phyloP scores from a whole-genome alignment of 371 early-diverging fungal genomes.

The Modicella reniformis region DNA sequence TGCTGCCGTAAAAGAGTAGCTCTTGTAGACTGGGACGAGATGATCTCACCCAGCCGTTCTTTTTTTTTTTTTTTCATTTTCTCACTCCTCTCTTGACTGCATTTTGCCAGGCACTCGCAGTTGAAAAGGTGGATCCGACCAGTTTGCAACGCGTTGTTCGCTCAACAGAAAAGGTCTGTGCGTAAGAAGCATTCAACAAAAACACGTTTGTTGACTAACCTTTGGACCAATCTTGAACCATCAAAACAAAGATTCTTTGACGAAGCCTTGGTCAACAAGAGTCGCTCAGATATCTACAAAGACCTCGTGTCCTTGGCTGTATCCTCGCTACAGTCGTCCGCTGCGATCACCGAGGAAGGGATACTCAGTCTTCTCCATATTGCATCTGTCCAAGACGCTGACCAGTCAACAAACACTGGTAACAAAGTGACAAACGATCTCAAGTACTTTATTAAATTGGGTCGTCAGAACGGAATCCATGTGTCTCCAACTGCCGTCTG shows the following conservation, averaged over 20 bases:
- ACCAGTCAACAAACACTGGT: slow-evolving; percentile 46
- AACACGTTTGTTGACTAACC: no score
- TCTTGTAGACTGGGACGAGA: no score
- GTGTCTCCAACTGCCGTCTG: slow-evolving; percentile 80
- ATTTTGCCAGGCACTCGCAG: slow-evolving; percentile 72
- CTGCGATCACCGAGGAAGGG: slow-evolving; percentile 45
- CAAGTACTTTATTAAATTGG: slow-evolving; percentile 73
- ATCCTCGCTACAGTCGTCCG: slow-evolving; percentile 54
- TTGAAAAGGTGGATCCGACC: slow-evolving; percentile 66
- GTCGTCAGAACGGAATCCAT: slow-evolving; percentile 78
- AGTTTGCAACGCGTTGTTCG: slow-evolving; percentile 75
- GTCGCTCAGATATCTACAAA: slow-evolving; percentile 60
- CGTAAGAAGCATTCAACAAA: neutral
- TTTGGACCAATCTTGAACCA: no score
- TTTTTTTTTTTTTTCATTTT: no score
- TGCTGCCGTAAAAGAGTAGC: neutral
- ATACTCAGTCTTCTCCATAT: slow-evolving; percentile 60
- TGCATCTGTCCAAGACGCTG: slow-evolving; percentile 56
- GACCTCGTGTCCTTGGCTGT: slow-evolving; percentile 63
- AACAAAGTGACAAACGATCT: slow-evolving; percentile 69
- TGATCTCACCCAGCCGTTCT: no score
- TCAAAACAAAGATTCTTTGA: slow-evolving; percentile 76
- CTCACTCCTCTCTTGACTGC: neutral
- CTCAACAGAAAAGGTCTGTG: slow-evolving; percentile 65
- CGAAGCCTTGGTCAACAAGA: slow-evolving; percentile 66